Conservation (phyloP, 164 flowering plant genomes). For the Berberis vulgaris region DNA sequence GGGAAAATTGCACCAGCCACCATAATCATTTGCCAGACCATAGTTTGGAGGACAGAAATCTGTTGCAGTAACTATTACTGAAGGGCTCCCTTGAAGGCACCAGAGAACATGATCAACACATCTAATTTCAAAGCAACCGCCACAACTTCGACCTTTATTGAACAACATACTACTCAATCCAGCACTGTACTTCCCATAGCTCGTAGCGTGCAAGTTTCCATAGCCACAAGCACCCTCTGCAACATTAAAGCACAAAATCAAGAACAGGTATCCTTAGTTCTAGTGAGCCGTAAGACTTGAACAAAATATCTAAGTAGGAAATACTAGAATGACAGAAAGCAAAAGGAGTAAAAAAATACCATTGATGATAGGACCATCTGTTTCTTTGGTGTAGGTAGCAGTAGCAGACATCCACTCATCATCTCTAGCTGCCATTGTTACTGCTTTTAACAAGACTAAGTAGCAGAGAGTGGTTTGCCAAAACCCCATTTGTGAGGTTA, state of each 20-base stretch:
- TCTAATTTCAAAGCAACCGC: slow-evolving; percentile 65
- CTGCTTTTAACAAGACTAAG: slow-evolving; percentile 10
- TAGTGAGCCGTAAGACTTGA: not conserved
- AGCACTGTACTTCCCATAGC: slow-evolving; percentile 53
- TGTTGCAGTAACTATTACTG: slow-evolving; percentile 57
- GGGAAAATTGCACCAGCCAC: slow-evolving; percentile 87
- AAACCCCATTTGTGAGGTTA: slow-evolving; percentile 11
- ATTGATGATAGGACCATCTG: slow-evolving; percentile 42
- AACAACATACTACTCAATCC: slow-evolving; percentile 56
- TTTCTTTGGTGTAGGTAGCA: slow-evolving; percentile 58
- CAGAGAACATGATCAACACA: slow-evolving; percentile 61
- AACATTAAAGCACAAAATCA: not conserved
- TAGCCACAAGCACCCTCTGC: slow-evolving; percentile 80
- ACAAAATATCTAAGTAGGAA: not conserved
- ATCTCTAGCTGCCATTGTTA: slow-evolving; percentile 10
- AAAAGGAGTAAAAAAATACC: slow-evolving; percentile 34
- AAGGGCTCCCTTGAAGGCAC: slow-evolving; percentile 71
- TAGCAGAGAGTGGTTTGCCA: slow-evolving; percentile 7
- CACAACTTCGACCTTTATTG: slow-evolving; percentile 64
- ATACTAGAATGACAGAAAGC: not conserved
- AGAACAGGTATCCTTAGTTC: not conserved
- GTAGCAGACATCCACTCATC: slow-evolving; percentile 61
- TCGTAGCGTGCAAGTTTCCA: slow-evolving; percentile 48
- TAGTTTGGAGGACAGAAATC: slow-evolving; percentile 80
- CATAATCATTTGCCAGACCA: slow-evolving; percentile 62